These are phyloP conservation scores for Didymella pomorum DNA, from an alignment of 2,329 filamentous ascomycete genomes.

Conservation along the genomic window DNA sequence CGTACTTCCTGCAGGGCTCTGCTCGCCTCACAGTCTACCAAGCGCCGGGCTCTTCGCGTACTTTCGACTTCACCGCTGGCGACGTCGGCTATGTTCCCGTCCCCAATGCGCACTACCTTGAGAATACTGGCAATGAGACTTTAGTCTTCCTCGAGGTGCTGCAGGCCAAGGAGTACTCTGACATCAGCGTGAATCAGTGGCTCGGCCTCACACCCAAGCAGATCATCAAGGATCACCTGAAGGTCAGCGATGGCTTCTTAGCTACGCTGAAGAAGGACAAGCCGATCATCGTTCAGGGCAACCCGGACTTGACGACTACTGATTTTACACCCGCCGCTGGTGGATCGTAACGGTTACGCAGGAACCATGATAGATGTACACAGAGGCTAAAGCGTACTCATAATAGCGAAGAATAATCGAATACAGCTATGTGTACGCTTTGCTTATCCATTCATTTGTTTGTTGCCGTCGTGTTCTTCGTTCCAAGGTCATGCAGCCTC, in stretches of 20 bases:
- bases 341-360: not conserved
- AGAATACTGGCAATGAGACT: constrained; percentile 67
- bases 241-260: constrained; percentile 37
- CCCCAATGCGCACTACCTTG: constrained; percentile 65
- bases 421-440: not conserved
- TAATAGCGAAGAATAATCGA: not conserved
- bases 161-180: constrained; percentile 61
- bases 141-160: constrained; percentile 68
- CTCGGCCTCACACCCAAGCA: constrained; percentile 59
- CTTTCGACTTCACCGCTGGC: constrained; percentile 67
- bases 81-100: constrained; percentile 68
- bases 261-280: constrained; percentile 50
- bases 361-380: not conserved
- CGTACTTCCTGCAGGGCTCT: constrained; percentile 65
- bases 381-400: not conserved
- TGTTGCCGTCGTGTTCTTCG: not conserved
- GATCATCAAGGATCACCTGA: constrained; percentile 47
- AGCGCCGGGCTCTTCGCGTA: constrained; percentile 60
- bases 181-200: constrained; percentile 67
- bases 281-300: constrained; percentile 51
- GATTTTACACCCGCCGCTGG: constrained; percentile 40
- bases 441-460: not conserved
- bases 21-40: constrained; percentile 65
- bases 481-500: too few species aligned
- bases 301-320: constrained; percentile 47